phyloP scores from a whole-genome alignment of 2,329 filamentous ascomycete species.

The Colletotrichum tamarilloi region DNA sequence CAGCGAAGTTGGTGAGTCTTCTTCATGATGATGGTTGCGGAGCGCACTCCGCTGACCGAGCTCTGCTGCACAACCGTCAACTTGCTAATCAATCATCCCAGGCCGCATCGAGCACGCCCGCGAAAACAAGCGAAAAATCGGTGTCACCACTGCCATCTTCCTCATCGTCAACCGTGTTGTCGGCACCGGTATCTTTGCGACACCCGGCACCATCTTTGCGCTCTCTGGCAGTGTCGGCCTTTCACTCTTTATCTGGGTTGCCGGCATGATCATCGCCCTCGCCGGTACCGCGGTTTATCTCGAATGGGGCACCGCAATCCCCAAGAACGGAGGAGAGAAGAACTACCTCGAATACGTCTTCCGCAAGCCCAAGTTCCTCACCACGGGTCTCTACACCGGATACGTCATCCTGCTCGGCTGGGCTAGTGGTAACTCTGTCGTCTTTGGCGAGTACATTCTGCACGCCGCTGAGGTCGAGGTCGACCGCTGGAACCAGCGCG shows the following conservation, averaged over 20 bases:
- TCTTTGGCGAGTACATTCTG: conserved; percentile 78
- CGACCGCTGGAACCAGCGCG: conserved; percentile 74
- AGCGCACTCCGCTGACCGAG: neutral
- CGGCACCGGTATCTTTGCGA: conserved; percentile 75
- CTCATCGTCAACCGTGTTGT: conserved; percentile 75
- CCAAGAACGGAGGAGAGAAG: conserved; percentile 73
- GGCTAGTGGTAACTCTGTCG: conserved; percentile 74
- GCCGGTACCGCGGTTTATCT: conserved; percentile 74
- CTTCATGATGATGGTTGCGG: too few species aligned
- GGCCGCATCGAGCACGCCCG: conserved; percentile 51
- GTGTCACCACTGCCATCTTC: conserved; percentile 65
- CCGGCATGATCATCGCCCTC: conserved; percentile 69
- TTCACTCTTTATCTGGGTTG: conserved; percentile 71
- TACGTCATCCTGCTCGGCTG: conserved; percentile 74
- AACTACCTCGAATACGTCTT: conserved; percentile 76
- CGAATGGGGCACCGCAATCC: conserved; percentile 74
- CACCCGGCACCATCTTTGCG: conserved; percentile 66
- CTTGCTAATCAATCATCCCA: conserved; percentile 12
- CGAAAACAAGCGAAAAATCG: conserved; percentile 66
- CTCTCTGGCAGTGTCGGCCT: conserved; percentile 71
- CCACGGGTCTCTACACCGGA: conserved; percentile 68
- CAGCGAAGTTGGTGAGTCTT: conserved; percentile 35
- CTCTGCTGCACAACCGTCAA: neutral
- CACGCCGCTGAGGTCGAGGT: conserved; percentile 72
- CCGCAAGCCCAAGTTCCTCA: conserved; percentile 69